Conservation (phyloP, 768 basidiomycete species). For the Rhodotorula toruloides region DNA sequence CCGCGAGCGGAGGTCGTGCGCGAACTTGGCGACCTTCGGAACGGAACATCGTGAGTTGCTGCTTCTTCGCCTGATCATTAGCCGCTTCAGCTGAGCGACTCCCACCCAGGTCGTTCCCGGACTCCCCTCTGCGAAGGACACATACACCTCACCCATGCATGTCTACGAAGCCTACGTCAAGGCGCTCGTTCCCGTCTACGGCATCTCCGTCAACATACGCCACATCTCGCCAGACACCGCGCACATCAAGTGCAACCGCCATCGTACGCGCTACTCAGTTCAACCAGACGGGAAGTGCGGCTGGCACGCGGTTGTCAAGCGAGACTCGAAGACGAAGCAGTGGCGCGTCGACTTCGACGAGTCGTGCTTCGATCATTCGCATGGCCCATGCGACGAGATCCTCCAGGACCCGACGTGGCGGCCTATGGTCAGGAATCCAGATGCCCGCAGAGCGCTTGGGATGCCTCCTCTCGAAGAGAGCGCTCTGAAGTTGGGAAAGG, state of each 20-base stretch:
- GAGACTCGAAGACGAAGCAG: too few relatives aligned
- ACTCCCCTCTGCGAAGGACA: neutral
- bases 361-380: neutral
- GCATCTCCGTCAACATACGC: too few relatives aligned
- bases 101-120: neutral
- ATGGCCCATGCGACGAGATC: neutral
- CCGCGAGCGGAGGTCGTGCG: too few relatives aligned
- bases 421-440: neutral
- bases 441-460: neutral
- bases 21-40: too few relatives aligned
- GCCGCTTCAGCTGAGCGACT: too few relatives aligned
- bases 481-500: too few relatives aligned
- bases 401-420: neutral
- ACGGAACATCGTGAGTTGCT: neutral
- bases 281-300: neutral
- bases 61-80: neutral
- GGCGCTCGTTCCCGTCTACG: constrained; percentile 7
- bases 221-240: too few relatives aligned
- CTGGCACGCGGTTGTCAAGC: too few relatives aligned
- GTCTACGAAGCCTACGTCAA: too few relatives aligned
- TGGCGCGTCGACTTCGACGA: neutral
- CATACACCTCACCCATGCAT: neutral
- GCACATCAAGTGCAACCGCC: neutral
- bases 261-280: too few relatives aligned
- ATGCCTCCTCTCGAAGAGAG: neutral